These are phyloP conservation scores for Corchorus capsularis DNA, from an alignment of 345 rosid species.

Conservation along the genomic window DNA sequence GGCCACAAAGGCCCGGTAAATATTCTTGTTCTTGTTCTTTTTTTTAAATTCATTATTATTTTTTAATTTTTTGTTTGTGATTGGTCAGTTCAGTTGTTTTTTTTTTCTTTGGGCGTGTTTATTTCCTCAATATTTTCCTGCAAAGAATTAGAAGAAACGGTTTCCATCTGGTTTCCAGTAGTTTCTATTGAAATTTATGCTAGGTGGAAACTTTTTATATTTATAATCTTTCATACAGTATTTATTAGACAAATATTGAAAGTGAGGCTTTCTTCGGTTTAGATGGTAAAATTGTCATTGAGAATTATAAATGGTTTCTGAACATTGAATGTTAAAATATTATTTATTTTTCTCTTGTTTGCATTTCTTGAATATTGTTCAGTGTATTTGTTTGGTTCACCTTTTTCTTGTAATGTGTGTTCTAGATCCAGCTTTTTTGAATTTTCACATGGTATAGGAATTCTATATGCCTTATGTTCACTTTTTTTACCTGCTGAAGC, in stretches of 20 bases:
- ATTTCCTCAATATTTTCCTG: background rate
- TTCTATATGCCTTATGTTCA: background rate
- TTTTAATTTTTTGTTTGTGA: background rate
- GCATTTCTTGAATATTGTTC: background rate
- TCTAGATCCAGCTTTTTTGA: background rate
- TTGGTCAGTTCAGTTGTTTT: background rate
- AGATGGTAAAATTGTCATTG: background rate
- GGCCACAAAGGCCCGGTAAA: constrained; percentile 52
- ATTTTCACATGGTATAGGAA: background rate
- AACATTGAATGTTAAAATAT: background rate
- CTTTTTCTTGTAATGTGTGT: background rate
- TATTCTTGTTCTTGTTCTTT: background rate
- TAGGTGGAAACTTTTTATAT: background rate
- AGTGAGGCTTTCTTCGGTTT: background rate
- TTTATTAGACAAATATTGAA: background rate
- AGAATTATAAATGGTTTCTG: background rate
- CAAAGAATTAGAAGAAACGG: background rate
- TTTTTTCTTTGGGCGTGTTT: background rate
- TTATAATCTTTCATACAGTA: too few relatives aligned
- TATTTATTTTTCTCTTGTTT: background rate
- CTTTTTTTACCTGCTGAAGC: background rate
- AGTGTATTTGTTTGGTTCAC: background rate
- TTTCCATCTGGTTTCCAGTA: background rate
- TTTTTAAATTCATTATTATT: background rate
- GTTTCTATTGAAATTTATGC: background rate